Percentiles rank a stretch among this genome's conserved stretches.
phyloP scores from a whole-genome alignment of 371 early-diverging fungal species.

The Mucor irregularis region DNA sequence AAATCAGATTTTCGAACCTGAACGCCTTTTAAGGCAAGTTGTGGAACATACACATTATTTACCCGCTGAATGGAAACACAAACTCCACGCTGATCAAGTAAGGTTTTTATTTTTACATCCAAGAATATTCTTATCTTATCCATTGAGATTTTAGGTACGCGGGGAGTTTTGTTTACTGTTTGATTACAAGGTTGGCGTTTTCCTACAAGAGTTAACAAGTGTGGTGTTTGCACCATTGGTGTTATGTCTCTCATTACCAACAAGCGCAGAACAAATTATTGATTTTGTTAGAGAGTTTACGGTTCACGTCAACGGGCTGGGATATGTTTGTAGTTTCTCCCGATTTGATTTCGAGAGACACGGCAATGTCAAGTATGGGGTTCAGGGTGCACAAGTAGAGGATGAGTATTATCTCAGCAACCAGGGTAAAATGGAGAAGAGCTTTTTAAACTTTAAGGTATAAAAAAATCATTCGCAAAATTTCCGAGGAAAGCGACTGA shows the following conservation, averaged over 20 bases:
- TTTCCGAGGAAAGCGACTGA: not conserved
- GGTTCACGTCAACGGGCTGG: conserved; percentile 86
- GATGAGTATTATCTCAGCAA: conserved; percentile 73
- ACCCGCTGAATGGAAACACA: conserved; percentile 84
- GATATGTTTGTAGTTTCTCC: conserved; percentile 95
- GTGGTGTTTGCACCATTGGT: conserved; percentile 87
- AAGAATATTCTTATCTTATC: not conserved
- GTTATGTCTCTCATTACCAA: conserved; percentile 79
- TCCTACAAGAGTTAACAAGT: conserved; percentile 81
- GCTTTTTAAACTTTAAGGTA: conserved; percentile 93
- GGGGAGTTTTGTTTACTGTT: conserved; percentile 80
- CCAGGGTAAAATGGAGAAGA: conserved; percentile 96
- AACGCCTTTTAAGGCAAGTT: conserved; percentile 69
- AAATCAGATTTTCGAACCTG: conserved; percentile 81
- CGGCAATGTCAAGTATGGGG: conserved; percentile 85
- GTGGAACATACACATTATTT: conserved; percentile 90
- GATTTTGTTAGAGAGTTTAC: conserved; percentile 95
- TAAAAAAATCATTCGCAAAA: not conserved
- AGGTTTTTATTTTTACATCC: not conserved
- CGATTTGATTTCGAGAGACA: conserved; percentile 87
- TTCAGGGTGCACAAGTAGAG: conserved; percentile 55
- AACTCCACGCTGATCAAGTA: conserved; percentile 83
- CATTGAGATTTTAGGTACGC: conserved; percentile 60
- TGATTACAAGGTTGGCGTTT: conserved; percentile 76
- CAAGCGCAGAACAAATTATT: conserved; percentile 76